phyloP scores from a whole-genome alignment of 805 yeast genomes.

The Candida coleopterorum region DNA sequence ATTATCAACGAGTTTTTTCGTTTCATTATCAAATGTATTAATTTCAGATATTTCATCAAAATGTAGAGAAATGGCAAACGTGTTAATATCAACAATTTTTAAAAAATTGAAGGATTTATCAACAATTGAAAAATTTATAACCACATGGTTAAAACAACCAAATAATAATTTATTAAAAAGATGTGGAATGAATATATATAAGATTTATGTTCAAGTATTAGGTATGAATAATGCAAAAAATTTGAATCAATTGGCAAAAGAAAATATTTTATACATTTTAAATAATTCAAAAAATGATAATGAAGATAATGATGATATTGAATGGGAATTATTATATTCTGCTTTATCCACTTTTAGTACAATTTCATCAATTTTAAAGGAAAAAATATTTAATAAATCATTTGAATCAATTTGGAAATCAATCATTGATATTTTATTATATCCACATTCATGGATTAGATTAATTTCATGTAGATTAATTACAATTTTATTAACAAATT shows the following conservation, averaged over 20 bases:
- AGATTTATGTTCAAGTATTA: slow-evolving; percentile 49
- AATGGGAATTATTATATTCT: slow-evolving; percentile 78
- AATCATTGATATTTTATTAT: slow-evolving; percentile 55
- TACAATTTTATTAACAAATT: slow-evolving; percentile 45
- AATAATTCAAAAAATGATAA: slow-evolving; percentile 27
- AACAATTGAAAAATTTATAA: slow-evolving; percentile 36
- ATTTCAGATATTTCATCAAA: slow-evolving; percentile 72
- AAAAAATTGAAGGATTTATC: slow-evolving; percentile 29
- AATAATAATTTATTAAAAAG: slow-evolving; percentile 51
- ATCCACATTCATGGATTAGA: slow-evolving; percentile 92
- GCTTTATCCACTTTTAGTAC: slow-evolving; percentile 50
- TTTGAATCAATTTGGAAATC: slow-evolving; percentile 46
- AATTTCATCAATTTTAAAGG: slow-evolving; percentile 35
- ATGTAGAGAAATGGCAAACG: slow-evolving; percentile 80
- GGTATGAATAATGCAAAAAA: slow-evolving; percentile 35
- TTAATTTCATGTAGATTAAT: slow-evolving; percentile 57
- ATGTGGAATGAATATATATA: slow-evolving; percentile 72
- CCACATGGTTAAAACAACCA: slow-evolving; percentile 61
- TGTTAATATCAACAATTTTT: slow-evolving; percentile 53
- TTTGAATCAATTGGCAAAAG: slow-evolving; percentile 37
- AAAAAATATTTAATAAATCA: slow-evolving; percentile 18
- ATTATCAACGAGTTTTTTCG: slow-evolving; percentile 72
- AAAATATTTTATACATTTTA: slow-evolving; percentile 20
- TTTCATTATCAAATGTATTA: slow-evolving; percentile 71
- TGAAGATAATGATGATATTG: slow-evolving; percentile 35